A percentile compares a stretch with the other conserved stretches of the same genome.
These are phyloP conservation scores for Cadophora gregata DNA, from an alignment of 2,329 filamentous ascomycete genomes.

Conservation along the genomic window DNA sequence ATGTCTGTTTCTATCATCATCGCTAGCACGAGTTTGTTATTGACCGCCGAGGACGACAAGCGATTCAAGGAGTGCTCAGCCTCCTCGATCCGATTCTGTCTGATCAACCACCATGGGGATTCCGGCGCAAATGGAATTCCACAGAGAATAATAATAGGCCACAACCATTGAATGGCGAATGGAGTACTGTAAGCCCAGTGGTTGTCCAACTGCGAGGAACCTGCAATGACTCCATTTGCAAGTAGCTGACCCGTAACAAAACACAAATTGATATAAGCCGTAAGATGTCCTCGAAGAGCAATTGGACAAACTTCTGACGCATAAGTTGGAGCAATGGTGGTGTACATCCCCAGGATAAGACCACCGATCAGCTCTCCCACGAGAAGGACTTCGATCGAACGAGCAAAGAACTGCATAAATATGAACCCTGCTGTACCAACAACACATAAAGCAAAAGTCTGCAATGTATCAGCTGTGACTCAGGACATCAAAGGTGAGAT, in stretches of 20 bases:
- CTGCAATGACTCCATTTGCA: slow-evolving; percentile 53
- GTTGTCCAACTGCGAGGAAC: slow-evolving; percentile 26
- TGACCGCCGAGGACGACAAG: slow-evolving; percentile 40
- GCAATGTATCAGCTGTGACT: background rate
- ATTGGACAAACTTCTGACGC: slow-evolving; percentile 56
- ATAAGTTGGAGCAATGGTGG: slow-evolving; percentile 44
- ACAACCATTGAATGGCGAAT: slow-evolving; percentile 58
- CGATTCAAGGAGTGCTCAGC: slow-evolving; percentile 43
- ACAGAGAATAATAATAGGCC: slow-evolving; percentile 53
- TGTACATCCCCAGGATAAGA: slow-evolving; percentile 1
- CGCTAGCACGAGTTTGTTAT: slow-evolving; percentile 53
- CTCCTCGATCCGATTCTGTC: slow-evolving; percentile 50
- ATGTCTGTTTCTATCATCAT: slow-evolving; percentile 62
- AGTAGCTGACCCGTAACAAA: slow-evolving; percentile 57
- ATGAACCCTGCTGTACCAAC: slow-evolving; percentile 26
- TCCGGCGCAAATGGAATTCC: slow-evolving; percentile 55
- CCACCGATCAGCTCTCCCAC: slow-evolving; percentile 46
- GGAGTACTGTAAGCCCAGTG: slow-evolving; percentile 41
- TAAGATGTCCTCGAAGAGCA: slow-evolving; percentile 57
- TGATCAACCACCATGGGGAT: slow-evolving; percentile 57
- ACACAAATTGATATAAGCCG: slow-evolving; percentile 58
- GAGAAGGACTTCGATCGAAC: slow-evolving; percentile 23
- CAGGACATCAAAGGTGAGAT: no score
- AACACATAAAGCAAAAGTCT: slow-evolving; percentile 27
- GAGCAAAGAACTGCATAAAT: slow-evolving; percentile 33